Percentiles rank a stretch among this genome's conserved stretches.
phyloP scores from a whole-genome alignment of 2,329 filamentous ascomycete genomes.

The Ilyonectria sp. region DNA sequence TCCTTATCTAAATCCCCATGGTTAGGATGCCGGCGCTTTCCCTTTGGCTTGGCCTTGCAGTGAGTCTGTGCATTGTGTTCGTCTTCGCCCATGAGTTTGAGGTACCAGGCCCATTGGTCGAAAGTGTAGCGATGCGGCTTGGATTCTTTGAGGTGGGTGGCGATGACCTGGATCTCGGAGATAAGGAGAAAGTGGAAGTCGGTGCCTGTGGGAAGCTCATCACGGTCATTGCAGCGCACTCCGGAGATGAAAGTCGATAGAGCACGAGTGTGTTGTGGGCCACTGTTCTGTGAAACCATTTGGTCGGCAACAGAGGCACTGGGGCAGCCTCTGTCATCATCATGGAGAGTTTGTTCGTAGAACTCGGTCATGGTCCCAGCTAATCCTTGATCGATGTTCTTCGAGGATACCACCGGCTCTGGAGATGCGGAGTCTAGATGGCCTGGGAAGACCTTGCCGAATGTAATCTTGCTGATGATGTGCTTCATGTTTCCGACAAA shows the following conservation, averaged over 20 bases:
- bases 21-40: conserved; percentile 26
- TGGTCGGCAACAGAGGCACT: conserved; percentile 9
- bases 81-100: conserved; percentile 80
- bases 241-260: too few species aligned
- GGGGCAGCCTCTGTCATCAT: conserved; percentile 26
- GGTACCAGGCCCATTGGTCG: conserved; percentile 89
- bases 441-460: conserved; percentile 58
- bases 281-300: conserved; percentile 14
- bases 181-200: conserved; percentile 78
- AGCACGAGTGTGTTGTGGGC: conserved; percentile 35
- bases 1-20: conserved; percentile 47
- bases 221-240: conserved; percentile 8
- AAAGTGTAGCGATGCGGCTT: conserved; percentile 79
- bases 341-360: conserved; percentile 23
- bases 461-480: conserved; percentile 59
- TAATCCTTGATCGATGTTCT: too few species aligned
- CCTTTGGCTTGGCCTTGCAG: conserved; percentile 54
- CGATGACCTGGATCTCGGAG: conserved; percentile 78
- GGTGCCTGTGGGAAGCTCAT: conserved; percentile 58
- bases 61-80: conserved; percentile 68
- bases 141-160: conserved; percentile 71
- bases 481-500: conserved; percentile 63
- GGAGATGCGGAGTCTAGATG: background rate
- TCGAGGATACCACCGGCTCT: background rate
- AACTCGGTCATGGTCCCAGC: background rate